Conservation (phyloP, 176 grass and related monocot species). For the Poa annua region DNA sequence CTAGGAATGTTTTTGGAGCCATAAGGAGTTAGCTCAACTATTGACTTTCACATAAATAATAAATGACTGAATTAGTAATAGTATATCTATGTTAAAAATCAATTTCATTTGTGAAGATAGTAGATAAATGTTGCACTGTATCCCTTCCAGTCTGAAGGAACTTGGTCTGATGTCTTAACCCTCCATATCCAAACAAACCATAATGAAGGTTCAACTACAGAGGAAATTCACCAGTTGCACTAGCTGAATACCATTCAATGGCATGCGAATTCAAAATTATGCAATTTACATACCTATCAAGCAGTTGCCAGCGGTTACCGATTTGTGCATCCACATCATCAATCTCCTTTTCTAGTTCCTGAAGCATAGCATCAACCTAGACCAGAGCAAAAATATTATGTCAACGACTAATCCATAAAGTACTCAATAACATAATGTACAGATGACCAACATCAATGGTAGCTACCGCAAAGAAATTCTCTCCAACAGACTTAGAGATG, state of each 20-base stretch:
- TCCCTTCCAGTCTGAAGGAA: neutral
- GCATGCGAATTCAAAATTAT: neutral
- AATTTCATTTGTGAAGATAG: slow-evolving; percentile 12
- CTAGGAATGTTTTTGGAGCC: neutral
- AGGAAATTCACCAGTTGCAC: slow-evolving; percentile 12
- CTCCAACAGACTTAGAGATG: neutral
- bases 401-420: slow-evolving; percentile 35
- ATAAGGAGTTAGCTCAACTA: slow-evolving; percentile 20
- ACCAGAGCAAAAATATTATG: slow-evolving; percentile 42
- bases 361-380: slow-evolving; percentile 98
- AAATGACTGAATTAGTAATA: slow-evolving; percentile 5
- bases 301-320: slow-evolving; percentile 91
- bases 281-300: slow-evolving; percentile 70
- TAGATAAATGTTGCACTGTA: neutral
- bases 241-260: slow-evolving; percentile 27
- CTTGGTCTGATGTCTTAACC: neutral
- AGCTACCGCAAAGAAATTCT: slow-evolving; percentile 17
- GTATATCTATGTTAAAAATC: neutral
- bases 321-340: slow-evolving; percentile 99
- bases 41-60: slow-evolving; percentile 7
- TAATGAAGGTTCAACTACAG: neutral
- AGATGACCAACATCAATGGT: neutral
- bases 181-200: slow-evolving; percentile 10
- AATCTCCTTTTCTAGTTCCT: slow-evolving; percentile 93
- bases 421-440: neutral